Evolutionary conservation across 1,284 basidiomycete genomes (phyloP).

Genomic region (Cystobasidium pallidum): DNA sequence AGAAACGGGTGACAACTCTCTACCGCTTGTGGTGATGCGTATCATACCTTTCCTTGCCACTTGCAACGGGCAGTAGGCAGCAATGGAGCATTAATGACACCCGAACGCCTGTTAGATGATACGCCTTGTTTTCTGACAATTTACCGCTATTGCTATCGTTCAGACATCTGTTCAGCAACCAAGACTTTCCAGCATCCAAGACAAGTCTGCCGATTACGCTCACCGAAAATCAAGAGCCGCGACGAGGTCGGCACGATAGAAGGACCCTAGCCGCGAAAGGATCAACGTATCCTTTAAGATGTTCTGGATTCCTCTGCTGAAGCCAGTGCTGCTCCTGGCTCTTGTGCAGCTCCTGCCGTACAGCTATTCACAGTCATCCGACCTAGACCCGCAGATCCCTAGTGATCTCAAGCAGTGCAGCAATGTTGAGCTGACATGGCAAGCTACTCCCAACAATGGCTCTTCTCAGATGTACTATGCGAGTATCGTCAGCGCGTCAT

Average conservation of each 20-base stretch:
- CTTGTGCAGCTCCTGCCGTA: background rate
- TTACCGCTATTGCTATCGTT: too few species aligned
- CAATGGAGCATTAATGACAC: slow-evolving; percentile 1
- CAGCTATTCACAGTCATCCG: background rate
- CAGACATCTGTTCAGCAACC: too few species aligned
- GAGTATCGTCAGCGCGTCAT: slow-evolving; percentile 6
- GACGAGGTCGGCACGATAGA: background rate
- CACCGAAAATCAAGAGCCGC: too few species aligned
- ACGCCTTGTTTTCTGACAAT: background rate
- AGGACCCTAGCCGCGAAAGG: too few species aligned
- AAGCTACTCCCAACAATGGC: slow-evolving; percentile 5
- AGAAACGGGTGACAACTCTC: background rate
- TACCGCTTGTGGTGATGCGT: background rate
- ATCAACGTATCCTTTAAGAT: background rate
- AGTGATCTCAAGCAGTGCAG: slow-evolving; percentile 17
- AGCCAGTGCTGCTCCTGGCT: background rate
- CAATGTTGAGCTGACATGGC: slow-evolving; percentile 21
- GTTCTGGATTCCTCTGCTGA: background rate
- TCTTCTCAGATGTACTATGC: slow-evolving; percentile 20
- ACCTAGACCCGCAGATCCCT: slow-evolving; percentile 17
- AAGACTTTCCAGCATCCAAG: too few species aligned
- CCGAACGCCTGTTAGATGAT: background rate
- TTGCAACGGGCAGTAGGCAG: too few species aligned
- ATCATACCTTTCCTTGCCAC: background rate
- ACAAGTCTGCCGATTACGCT: too few species aligned